Percentiles rank a stretch among this genome's conserved stretches.
These are phyloP conservation scores for Brasilioporus rufonigricans DNA, from an alignment of 768 basidiomycete genomes.

Conservation along the genomic window DNA sequence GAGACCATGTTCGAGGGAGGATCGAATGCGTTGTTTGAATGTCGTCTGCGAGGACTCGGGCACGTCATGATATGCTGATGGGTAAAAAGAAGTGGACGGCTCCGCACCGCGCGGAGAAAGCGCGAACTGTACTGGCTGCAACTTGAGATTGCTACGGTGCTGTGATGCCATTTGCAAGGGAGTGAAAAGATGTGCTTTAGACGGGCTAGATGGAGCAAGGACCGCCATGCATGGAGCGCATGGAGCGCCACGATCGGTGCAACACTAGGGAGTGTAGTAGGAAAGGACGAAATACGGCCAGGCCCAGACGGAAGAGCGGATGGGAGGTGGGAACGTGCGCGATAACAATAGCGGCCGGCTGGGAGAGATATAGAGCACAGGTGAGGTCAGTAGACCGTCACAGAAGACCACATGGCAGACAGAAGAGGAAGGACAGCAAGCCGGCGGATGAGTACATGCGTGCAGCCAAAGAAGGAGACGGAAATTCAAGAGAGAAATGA, in stretches of 20 bases:
- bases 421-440: constrained; percentile 10
- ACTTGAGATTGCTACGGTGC: constrained; percentile 35
- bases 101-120: constrained; percentile 45
- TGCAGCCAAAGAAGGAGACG: constrained; percentile 9
- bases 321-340: constrained; percentile 19
- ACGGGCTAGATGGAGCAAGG: constrained; percentile 38
- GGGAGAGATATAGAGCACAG: constrained; percentile 13
- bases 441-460: background rate
- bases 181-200: constrained; percentile 38
- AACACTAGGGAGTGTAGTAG: constrained; percentile 14
- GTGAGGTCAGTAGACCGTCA: constrained; percentile 14
- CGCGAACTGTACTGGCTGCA: constrained; percentile 33
- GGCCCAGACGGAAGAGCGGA: constrained; percentile 7
- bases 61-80: constrained; percentile 24
- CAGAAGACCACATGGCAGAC: constrained; percentile 10
- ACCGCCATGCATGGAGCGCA: constrained; percentile 44
- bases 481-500: constrained; percentile 23
- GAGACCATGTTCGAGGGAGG: constrained; percentile 65
- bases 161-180: constrained; percentile 48
- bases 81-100: constrained; percentile 32
- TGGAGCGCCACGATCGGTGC: constrained; percentile 26
- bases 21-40: constrained; percentile 58
- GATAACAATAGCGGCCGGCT: constrained; percentile 12
- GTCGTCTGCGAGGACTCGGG: constrained; percentile 48
- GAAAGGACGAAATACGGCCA: constrained; percentile 11